These are phyloP conservation scores for Zea mays DNA, from an alignment of 176 grass and related monocot species.

Conservation along the genomic window DNA sequence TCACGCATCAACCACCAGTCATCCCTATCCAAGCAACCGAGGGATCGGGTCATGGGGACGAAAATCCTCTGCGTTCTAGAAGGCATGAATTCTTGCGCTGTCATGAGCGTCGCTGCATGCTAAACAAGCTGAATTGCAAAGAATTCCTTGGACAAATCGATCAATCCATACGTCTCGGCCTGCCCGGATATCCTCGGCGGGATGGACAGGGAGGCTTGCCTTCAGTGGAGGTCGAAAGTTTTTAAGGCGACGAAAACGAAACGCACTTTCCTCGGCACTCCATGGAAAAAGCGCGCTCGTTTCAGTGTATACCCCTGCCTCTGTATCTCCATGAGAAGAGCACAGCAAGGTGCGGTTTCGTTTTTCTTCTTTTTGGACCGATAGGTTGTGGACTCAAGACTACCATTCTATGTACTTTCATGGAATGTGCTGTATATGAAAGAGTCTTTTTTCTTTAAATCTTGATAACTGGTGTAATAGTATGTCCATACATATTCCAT, in stretches of 20 bases:
- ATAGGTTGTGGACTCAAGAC: no score
- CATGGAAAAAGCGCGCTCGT: background rate
- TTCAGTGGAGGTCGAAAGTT: background rate
- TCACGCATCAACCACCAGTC: conserved; percentile 25
- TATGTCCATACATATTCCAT: no score
- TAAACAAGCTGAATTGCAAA: background rate
- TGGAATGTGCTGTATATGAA: no score
- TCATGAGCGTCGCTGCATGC: background rate
- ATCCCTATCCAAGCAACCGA: background rate
- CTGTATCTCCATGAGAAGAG: background rate
- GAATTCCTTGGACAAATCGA: background rate
- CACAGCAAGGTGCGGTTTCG: conserved; percentile 3
- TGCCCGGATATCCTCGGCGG: background rate
- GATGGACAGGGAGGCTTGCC: background rate
- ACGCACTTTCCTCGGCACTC: conserved; percentile 2
- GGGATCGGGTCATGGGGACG: background rate
- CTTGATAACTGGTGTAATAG: no score
- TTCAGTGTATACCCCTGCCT: no score
- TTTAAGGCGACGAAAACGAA: conserved; percentile 3
- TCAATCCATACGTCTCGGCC: no score
- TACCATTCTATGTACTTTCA: no score
- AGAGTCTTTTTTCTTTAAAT: no score
- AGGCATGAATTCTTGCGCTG: background rate
- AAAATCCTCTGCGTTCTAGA: background rate
- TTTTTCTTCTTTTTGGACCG: conserved; percentile 8